Evolutionary conservation across 192 early-diverging fungal species (phyloP).

Genomic region (Coemansia sp.): DNA sequence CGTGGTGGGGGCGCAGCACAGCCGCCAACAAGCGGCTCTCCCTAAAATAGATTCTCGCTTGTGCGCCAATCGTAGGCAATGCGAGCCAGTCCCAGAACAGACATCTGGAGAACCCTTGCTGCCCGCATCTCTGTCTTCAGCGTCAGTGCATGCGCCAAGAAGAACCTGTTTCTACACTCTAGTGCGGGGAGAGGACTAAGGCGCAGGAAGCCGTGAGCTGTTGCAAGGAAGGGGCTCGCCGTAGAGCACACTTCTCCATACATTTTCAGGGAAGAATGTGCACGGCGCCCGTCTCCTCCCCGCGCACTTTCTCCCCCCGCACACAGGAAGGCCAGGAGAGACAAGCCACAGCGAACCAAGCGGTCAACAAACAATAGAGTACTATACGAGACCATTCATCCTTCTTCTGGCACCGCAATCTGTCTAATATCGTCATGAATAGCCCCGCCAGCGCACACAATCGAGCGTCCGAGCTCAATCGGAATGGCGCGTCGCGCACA

Average conservation of each 20-base stretch:
- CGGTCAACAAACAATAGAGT: background rate
- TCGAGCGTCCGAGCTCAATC: constrained; percentile 2
- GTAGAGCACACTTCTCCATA: background rate
- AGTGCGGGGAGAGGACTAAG: background rate
- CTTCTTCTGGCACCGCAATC: background rate
- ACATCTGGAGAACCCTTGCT: constrained; percentile 1
- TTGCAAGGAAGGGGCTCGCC: background rate
- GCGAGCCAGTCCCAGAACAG: background rate
- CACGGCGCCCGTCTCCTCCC: background rate
- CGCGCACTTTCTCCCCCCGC: background rate
- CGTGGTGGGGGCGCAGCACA: background rate
- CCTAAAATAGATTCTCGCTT: background rate
- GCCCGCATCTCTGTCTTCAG: background rate
- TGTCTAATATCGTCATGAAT: background rate
- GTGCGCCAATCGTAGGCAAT: background rate
- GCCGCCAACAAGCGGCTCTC: background rate
- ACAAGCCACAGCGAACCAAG: background rate
- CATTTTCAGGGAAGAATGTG: background rate
- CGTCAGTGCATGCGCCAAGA: background rate
- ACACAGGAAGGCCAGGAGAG: background rate
- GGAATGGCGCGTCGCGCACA: background rate
- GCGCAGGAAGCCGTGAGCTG: background rate
- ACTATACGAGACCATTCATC: background rate
- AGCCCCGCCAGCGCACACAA: constrained; percentile 8
- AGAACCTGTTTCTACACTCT: background rate